phyloP scores from a whole-genome alignment of 768 basidiomycete genomes.

The Mycena latifolia region DNA sequence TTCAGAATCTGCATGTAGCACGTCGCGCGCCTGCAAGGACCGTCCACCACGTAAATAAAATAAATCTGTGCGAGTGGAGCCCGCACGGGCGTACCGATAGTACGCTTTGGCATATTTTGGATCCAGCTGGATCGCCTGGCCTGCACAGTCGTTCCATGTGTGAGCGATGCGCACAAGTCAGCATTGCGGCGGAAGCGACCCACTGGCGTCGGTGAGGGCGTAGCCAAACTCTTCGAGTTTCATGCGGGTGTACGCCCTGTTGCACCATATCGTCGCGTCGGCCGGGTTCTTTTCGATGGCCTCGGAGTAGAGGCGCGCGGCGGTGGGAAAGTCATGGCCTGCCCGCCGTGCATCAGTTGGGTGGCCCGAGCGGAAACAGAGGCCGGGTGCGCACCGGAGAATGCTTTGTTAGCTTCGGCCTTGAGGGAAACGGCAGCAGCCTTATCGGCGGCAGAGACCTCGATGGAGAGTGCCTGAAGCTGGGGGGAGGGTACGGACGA shows the following conservation, averaged over 20 bases:
- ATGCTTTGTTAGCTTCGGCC: slow-evolving; percentile 90
- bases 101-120: slow-evolving; percentile 92
- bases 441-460: slow-evolving; percentile 78
- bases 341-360: slow-evolving; percentile 12
- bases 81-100: slow-evolving; percentile 69
- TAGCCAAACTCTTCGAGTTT: slow-evolving; percentile 96
- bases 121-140: slow-evolving; percentile 89
- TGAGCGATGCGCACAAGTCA: neutral
- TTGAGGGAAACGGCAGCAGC: slow-evolving; percentile 81
- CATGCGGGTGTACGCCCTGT: slow-evolving; percentile 92
- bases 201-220: slow-evolving; percentile 89
- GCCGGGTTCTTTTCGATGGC: slow-evolving; percentile 91
- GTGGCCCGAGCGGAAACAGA: neutral
- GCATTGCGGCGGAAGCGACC: slow-evolving; percentile 45
- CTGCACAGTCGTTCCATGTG: slow-evolving; percentile 50
- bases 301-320: slow-evolving; percentile 83
- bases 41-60: neutral
- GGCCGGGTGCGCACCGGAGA: slow-evolving; percentile 63
- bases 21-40: slow-evolving; percentile 87
- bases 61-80: no score
- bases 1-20: slow-evolving; percentile 93
- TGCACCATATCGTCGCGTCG: slow-evolving; percentile 94
- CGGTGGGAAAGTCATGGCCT: slow-evolving; percentile 82
- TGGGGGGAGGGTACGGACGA: slow-evolving; percentile 74
- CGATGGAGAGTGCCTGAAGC: slow-evolving; percentile 57